Evolutionary conservation across 768 basidiomycete genomes (phyloP), one percentile per base, ranked within the genome.

Genomic region (Phanerochaete sordida): DNA sequence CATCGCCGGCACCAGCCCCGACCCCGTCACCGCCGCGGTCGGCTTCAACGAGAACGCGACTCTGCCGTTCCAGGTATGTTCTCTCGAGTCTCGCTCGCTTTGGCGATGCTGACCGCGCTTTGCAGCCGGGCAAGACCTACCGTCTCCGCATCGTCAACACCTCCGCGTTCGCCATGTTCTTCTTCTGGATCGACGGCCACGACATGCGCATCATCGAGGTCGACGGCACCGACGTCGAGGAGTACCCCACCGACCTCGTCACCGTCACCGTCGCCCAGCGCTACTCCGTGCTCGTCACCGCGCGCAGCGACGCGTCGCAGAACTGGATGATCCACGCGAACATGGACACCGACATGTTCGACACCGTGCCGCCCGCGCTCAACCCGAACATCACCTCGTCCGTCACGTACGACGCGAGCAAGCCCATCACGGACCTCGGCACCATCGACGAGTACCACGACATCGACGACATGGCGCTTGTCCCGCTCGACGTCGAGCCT

Each of bases 241-340:
- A 87, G 62, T 88, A 76, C 43, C 81, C 86, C 0, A 86, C 87
- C 63, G 89, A 92, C 69, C 72, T 89, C 37, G 67, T 98, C 52
- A 81, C 84, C 45, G 59, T 98, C 58, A 80, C 92, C 15, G 93
- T 90, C 30, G 95, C 95, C 0, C 96, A 98, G 72, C 86, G 96
- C 21, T 97, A 96, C 73, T 95, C 95, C 0, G 78, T 99, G 43
- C 85, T 98, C 31, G 92, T 99, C 55, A 88, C 88, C 12, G 95
- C 96, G 11, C 84, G 89, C 50, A 95, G 95, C 73, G 91, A 94
- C 63, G 90, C 81, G 2, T 65, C 55, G 28, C 76, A 82, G 23
- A 97, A 99, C 77, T 98, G 87, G 87, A 85, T 84, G 53, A 85
- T 99, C 60, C 91, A 94, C 68, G 90, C 90, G 5, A 91, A 95